Evolutionary conservation across 148 eudicot genomes (phyloP), one percentile per base, ranked within the genome.

Genomic region (Tetragonia tetragonoides): DNA sequence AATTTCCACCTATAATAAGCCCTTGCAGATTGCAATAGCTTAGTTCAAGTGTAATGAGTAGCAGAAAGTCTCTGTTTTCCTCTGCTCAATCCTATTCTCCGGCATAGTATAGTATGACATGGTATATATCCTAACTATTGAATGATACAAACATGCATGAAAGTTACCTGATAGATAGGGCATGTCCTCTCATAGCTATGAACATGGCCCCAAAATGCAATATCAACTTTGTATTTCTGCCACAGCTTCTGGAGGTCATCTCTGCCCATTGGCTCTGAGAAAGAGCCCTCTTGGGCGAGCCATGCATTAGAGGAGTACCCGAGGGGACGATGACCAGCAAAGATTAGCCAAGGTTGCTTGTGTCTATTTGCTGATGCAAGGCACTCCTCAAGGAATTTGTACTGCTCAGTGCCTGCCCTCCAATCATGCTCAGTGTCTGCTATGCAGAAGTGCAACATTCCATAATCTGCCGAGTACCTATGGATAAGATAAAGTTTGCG

Each of bases 381-480:
- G 73, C 98, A 91, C 41, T 84, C 64, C 70, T 91, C 94, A 5
- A 91, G 83, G 82, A 94, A 94, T 49, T 73, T 86, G 86, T 90
- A 90, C 60, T 94, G 98, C 54, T 94, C 97, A 8, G 89, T 79
- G 5, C 98, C 98, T 75, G 85, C 93, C 64, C 97, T 85, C 97
- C 94, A 92, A 65, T 94, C 98, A 70, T 94, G 97, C 79, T 94
- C 98, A 5, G 86, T 85, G 68, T 94, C 97, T 16, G 94, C 97
- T 83, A 94, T 81, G 83, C 98, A 94, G 74, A 91, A 90, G 73
- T 84, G 91, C 71, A 93, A 91, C 98, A 91, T 90, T 12, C 98
- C 98, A 72, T 86, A 93, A 82, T 91, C 93, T 47, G 91, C 75
- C 6, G 89, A 81, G 74, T 94, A 93, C 98, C 96, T 92, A 73